These are phyloP conservation scores for Magnusiomyces paraingens DNA, from an alignment of 1,139 yeast genomes.

Conservation along the genomic window DNA sequence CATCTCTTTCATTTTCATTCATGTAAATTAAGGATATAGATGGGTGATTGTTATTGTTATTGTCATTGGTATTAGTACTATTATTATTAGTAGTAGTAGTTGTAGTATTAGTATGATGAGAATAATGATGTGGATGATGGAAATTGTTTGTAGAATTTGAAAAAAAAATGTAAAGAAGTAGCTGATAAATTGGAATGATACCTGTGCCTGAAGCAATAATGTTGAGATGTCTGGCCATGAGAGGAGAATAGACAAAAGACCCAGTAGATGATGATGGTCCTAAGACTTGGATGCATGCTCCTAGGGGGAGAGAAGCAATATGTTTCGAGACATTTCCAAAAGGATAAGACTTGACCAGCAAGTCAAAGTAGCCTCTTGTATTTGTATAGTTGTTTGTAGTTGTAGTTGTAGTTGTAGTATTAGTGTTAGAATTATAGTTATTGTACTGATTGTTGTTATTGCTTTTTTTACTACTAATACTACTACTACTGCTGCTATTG, in stretches of 20 bases:
- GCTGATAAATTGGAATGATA: not conserved
- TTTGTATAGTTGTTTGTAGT: not conserved
- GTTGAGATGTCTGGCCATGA: not conserved
- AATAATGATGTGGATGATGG: too few species aligned
- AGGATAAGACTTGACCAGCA: not conserved
- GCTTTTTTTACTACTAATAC: too few species aligned
- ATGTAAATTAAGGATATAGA: too few species aligned
- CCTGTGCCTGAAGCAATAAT: not conserved
- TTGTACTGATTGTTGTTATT: not conserved
- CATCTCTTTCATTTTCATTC: too few species aligned
- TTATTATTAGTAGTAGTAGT: too few species aligned
- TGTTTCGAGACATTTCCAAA: not conserved
- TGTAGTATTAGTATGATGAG: too few species aligned
- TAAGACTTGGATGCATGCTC: not conserved
- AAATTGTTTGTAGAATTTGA: too few species aligned
- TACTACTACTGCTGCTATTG: too few species aligned
- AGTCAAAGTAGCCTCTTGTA: not conserved
- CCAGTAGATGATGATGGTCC: not conserved
- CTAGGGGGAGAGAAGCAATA: not conserved
- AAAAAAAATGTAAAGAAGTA: not conserved
- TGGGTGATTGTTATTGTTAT: too few species aligned
- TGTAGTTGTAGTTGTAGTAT: not conserved
- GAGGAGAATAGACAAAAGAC: not conserved
- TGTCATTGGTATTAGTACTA: too few species aligned
- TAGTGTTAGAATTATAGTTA: too few species aligned